Evolutionary conservation across 2,329 filamentous ascomycete genomes (phyloP), one percentile per base, ranked within the genome.

Genomic region (Cladosporium velox): DNA sequence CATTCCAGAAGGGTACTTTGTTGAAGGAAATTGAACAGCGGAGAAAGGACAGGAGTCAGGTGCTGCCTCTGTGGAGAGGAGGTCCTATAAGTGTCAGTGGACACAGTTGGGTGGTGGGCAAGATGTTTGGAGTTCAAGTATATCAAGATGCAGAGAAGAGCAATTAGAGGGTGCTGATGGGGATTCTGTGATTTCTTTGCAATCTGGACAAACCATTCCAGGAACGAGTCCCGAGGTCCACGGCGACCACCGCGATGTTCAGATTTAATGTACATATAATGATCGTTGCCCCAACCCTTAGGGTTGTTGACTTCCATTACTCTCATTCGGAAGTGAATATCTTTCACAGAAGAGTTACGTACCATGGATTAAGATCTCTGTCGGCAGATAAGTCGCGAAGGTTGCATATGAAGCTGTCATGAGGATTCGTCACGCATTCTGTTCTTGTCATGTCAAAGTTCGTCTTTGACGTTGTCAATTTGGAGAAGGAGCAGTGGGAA

Each of bases 1-100:
- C 66, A 8, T 78, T 77, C 64, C 73, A 76, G 60, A 58, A 68
- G 60, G 76, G 76, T 6, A 72, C 68, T 54, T 47, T 77, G 51
- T 73, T 77, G 59, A 68, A 70, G 65, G 65, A 64, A 47, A 52
- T 77, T 34, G 74, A 72, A 61, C 63, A 55, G 65, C 71, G 76
- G 67, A 71, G 76, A 65, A 74, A 69, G 68, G 69, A 69, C 18
- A 68, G 74, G 62, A 67, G 68, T 26, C 72, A 78, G 68, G 75
- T 78, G 11, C 59, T 78, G 71, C 76, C 76, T 35, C 66, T 77
- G 8, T 77, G 70, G 70, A 74, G 76, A 44, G 76, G 76, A 30
- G 76, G 76, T 28, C 76, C 76, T 64, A 73, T 78, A 59, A 71
- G 66, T 67, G 73, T 75, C 28, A 69, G 66, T 35, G 76, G 73